phyloP scores from a whole-genome alignment of 2,329 filamentous ascomycete species.

The Ophiocordyceps sinensis region DNA sequence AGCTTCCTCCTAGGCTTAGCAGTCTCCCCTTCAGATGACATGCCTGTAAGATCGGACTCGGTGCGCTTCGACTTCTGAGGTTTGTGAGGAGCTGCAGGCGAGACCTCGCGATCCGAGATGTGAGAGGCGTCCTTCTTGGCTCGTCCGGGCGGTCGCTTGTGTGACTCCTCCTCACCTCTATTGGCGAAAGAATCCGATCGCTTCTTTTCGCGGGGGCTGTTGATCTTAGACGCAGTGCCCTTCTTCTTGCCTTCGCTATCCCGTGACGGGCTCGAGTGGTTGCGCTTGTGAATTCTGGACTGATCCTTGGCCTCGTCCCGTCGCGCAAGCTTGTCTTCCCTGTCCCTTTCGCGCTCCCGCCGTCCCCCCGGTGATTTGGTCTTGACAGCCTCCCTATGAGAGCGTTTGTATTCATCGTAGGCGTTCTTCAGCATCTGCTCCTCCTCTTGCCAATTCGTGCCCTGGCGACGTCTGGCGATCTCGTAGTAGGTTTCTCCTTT shows the following conservation, averaged over 20 bases:
- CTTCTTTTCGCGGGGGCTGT: slow-evolving; percentile 35
- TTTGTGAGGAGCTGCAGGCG: slow-evolving; percentile 32
- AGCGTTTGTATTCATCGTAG: slow-evolving; percentile 49
- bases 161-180: slow-evolving; percentile 31
- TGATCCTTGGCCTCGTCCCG: slow-evolving; percentile 33
- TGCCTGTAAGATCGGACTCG: slow-evolving; percentile 37
- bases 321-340: slow-evolving; percentile 27
- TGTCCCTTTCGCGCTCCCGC: slow-evolving; percentile 24
- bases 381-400: slow-evolving; percentile 32
- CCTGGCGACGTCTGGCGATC: slow-evolving; percentile 66
- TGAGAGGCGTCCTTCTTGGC: slow-evolving; percentile 40
- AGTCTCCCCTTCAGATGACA: slow-evolving; percentile 42
- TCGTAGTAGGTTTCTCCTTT: slow-evolving; percentile 76
- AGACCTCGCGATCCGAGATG: slow-evolving; percentile 37
- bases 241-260: slow-evolving; percentile 33
- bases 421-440: slow-evolving; percentile 64
- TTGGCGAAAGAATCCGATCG: slow-evolving; percentile 25
- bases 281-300: slow-evolving; percentile 27
- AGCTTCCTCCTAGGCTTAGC: slow-evolving; percentile 48
- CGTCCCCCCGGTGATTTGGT: slow-evolving; percentile 32
- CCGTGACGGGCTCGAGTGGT: slow-evolving; percentile 31
- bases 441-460: slow-evolving; percentile 84
- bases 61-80: slow-evolving; percentile 34
- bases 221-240: slow-evolving; percentile 16
- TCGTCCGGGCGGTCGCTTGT: slow-evolving; percentile 37